phyloP scores from a whole-genome alignment of 2,329 filamentous ascomycete species.

The Pseudopyrenochaeta lycopersici region DNA sequence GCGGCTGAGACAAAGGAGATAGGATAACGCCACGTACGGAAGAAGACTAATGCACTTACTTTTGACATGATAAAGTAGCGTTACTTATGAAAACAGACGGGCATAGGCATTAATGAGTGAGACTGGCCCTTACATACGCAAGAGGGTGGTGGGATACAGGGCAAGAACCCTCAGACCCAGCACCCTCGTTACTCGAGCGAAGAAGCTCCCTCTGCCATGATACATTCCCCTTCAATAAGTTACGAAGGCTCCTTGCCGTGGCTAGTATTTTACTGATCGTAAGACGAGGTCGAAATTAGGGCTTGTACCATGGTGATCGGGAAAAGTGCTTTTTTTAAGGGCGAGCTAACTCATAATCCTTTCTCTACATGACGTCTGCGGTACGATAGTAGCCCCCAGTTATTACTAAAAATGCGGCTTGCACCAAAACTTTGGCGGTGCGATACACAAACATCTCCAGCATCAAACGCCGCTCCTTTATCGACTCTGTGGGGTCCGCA shows the following conservation, averaged over 20 bases:
- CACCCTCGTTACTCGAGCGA: too few relatives aligned
- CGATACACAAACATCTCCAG: too few relatives aligned
- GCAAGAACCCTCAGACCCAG: too few relatives aligned
- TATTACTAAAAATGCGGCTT: too few relatives aligned
- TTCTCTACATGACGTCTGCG: too few relatives aligned
- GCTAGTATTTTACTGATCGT: background rate
- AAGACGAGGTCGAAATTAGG: background rate
- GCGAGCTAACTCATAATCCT: background rate
- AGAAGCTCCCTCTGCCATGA: too few relatives aligned
- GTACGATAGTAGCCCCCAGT: too few relatives aligned
- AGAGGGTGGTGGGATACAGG: background rate
- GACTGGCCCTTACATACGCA: background rate
- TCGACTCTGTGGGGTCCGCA: too few relatives aligned
- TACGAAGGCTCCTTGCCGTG: background rate
- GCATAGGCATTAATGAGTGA: background rate
- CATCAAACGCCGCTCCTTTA: too few relatives aligned
- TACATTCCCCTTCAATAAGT: background rate
- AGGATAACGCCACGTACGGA: slow-evolving; percentile 3
- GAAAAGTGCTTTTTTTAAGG: background rate
- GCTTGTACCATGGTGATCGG: background rate
- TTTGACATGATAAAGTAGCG: background rate
- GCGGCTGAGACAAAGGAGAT: slow-evolving; percentile 10
- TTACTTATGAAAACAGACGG: background rate
- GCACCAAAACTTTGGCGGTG: too few relatives aligned
- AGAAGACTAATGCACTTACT: background rate